Evolutionary conservation across 371 early-diverging fungal species (phyloP).

Genomic region (Mycotypha africana): DNA sequence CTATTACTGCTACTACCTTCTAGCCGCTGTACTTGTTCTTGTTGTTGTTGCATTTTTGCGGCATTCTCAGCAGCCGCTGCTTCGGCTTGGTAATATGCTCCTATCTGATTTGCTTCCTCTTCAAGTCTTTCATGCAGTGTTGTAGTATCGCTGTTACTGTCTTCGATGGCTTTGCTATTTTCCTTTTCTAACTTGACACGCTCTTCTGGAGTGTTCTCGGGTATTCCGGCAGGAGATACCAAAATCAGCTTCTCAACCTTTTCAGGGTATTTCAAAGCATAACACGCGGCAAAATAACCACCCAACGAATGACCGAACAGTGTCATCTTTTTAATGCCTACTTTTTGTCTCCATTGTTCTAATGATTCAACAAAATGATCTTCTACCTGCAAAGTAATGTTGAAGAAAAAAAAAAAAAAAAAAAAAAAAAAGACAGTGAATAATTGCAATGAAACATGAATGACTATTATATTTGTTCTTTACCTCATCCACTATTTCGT

Average conservation of each 20-base stretch:
- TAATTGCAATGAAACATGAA: background rate
- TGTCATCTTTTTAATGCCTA: constrained; percentile 78
- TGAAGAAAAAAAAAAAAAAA: background rate
- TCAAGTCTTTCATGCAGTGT: constrained; percentile 26
- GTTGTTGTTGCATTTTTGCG: constrained; percentile 10
- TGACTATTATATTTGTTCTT: constrained; percentile 6
- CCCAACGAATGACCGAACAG: constrained; percentile 83
- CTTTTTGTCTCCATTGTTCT: constrained; percentile 82
- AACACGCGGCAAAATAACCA: constrained; percentile 84
- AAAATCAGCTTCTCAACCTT: constrained; percentile 87
- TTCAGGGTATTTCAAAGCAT: constrained; percentile 84
- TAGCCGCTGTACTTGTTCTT: background rate
- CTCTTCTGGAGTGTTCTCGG: constrained; percentile 38
- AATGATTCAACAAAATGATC: constrained; percentile 87
- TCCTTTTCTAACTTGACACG: constrained; percentile 13
- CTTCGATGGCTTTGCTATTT: no score
- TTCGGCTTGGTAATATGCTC: constrained; percentile 25
- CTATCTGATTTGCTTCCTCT: constrained; percentile 28
- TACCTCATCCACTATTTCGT: constrained; percentile 44
- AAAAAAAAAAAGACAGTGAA: constrained; percentile 17
- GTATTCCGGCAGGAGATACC: constrained; percentile 77
- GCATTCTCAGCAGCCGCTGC: constrained; percentile 17
- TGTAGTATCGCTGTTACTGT: no score
- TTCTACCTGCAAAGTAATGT: no score
- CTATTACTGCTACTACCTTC: no score